Evolutionary conservation across 176 grass and related monocot genomes (phyloP), one percentile per base, ranked within the genome.

Genomic region (Oryza brachyantha): DNA sequence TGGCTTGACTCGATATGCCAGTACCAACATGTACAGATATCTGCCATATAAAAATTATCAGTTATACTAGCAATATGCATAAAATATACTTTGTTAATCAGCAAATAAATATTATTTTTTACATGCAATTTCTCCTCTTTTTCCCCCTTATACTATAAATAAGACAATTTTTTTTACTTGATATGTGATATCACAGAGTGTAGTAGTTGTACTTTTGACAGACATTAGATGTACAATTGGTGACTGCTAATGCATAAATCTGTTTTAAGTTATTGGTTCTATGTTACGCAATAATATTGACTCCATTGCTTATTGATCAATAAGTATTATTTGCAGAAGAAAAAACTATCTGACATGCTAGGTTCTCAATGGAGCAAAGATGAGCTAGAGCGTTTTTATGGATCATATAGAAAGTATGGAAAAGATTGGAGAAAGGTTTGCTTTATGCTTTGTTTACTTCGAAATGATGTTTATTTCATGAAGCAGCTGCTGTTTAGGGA

Each of bases 341-440:
- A 85, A 83, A 99, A 95, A 76, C 69, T 95, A 63, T 93, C 93
- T 24, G 92, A 95, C 70, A 88, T 97, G 90, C 85, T 99, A 76
- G 96, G 90, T 80, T 80, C 90, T 83, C 92, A 94, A 43, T 99
- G 96, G 96, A 91, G 70, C 85, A 99, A 95, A 91, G 96, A 99
- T 58, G 96, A 99, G 66, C 88, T 99, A 31, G 92, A 95, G 81
- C 75, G n/a, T 31, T 99, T 99, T 70, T 99, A 99, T 79, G 92
- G 83, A 85, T 83, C 87, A 13, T 99, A 95, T 59, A 87, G 96
- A 66, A 99, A 95, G 85, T 93, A 87, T 79, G 96, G 92, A 79
- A 95, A 95, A 88, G 96, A 99, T 78, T 99, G 96, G 96, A 93
- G 63, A 87, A 99, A 99, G 87, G 96, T 95, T 59, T 81, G 75